A percentile compares a stretch with the other conserved stretches of the same genome.
Conservation (phyloP, 192 early-diverging fungal genomes). For the Helicostylum pulchrum region DNA sequence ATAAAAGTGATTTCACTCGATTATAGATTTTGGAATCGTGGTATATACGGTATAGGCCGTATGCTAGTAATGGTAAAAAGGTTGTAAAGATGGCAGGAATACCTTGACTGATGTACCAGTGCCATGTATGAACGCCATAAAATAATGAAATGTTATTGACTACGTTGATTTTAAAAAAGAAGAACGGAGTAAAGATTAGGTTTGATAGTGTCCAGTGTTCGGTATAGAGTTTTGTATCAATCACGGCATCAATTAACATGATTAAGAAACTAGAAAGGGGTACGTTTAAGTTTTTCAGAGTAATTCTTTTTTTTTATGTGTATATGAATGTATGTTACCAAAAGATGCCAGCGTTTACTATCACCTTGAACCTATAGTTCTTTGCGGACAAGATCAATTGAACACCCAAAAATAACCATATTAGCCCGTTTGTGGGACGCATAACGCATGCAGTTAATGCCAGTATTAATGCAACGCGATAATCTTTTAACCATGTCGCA, state of each 20-base stretch:
- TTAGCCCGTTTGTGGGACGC: slow-evolving; percentile 82
- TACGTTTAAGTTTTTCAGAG: not conserved
- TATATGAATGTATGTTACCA: slow-evolving; percentile 32
- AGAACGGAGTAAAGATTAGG: slow-evolving; percentile 70
- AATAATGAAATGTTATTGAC: slow-evolving; percentile 75
- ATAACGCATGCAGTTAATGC: slow-evolving; percentile 83
- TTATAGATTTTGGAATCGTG: slow-evolving; percentile 5
- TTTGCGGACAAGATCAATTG: slow-evolving; percentile 44
- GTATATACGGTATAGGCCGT: slow-evolving; percentile 44
- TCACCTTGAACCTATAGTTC: slow-evolving; percentile 15
- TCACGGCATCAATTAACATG: slow-evolving; percentile 21
- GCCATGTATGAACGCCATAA: slow-evolving; percentile 88
- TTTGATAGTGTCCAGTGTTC: slow-evolving; percentile 55
- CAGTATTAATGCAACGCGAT: slow-evolving; percentile 52
- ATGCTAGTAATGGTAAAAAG: slow-evolving; percentile 65
- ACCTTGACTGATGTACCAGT: slow-evolving; percentile 88
- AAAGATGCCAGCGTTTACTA: slow-evolving; percentile 36
- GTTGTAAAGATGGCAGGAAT: slow-evolving; percentile 75
- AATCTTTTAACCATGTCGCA: slow-evolving; percentile 12
- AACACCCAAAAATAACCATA: slow-evolving; percentile 80
- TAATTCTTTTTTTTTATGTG: not conserved
- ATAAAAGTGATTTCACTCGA: slow-evolving; percentile 21
- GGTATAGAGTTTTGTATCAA: slow-evolving; percentile 75
- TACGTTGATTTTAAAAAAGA: slow-evolving; percentile 85
- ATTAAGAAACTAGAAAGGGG: not conserved